phyloP scores from a whole-genome alignment of 2,329 filamentous ascomycete species.

The Fusarium chuoi region DNA sequence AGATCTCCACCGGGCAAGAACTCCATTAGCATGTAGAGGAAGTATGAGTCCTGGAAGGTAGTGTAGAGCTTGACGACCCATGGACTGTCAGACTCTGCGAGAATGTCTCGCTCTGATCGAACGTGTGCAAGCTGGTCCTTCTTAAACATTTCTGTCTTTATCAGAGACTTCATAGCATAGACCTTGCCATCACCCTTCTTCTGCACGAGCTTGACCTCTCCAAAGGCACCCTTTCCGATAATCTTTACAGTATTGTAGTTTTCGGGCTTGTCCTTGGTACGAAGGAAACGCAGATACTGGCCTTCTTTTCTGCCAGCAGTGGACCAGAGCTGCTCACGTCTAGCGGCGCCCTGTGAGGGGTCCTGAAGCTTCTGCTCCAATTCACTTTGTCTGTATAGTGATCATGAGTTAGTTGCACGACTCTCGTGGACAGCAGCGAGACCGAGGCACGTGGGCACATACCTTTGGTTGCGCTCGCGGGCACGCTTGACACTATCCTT shows the following conservation, averaged over 20 bases:
- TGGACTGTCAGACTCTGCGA: constrained; percentile 98
- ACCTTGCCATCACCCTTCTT: constrained; percentile 97
- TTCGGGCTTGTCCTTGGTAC: constrained; percentile 90
- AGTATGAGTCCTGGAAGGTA: constrained; percentile 95
- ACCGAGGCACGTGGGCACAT: constrained; percentile 45
- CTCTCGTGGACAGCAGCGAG: not conserved
- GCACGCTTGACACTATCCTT: constrained; percentile 98
- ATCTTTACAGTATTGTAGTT: constrained; percentile 98
- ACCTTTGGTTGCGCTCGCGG: constrained; percentile 94
- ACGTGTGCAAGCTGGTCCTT: constrained; percentile 98
- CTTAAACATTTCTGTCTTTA: constrained; percentile 99
- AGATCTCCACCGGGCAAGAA: constrained; percentile 97
- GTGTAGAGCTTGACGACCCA: constrained; percentile 99
- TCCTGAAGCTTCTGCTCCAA: constrained; percentile 87
- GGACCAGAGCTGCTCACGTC: constrained; percentile 86
- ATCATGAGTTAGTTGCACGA: constrained; percentile 16
- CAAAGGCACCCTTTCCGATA: constrained; percentile 98
- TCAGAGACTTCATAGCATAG: constrained; percentile 96
- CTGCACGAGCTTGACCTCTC: constrained; percentile 97
- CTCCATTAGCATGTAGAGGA: constrained; percentile 99
- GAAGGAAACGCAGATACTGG: constrained; percentile 91
- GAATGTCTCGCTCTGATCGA: constrained; percentile 94
- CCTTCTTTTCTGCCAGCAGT: constrained; percentile 89
- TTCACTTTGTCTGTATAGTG: constrained; percentile 79
- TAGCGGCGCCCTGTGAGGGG: constrained; percentile 75